A percentile compares a stretch with the other conserved stretches of the same genome.
phyloP scores from a whole-genome alignment of 352 stramenopile species.

The Phytophthora sojae region DNA sequence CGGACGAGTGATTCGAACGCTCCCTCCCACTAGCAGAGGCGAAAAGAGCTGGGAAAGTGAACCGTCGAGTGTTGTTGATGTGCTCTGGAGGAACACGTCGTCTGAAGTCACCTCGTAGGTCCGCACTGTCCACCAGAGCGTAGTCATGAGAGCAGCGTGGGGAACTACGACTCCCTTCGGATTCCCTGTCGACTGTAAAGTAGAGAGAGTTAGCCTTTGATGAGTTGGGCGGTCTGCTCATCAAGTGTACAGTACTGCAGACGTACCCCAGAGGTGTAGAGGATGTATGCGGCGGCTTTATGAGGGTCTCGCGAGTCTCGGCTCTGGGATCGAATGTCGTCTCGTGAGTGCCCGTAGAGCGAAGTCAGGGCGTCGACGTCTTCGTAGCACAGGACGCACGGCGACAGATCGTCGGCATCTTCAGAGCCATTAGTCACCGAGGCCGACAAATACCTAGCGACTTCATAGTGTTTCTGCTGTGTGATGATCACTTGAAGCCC shows the following conservation, averaged over 20 bases:
- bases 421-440: neutral
- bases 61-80: conserved; percentile 60
- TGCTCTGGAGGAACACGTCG: conserved; percentile 75
- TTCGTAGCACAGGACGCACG: conserved; percentile 44
- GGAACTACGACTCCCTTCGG: conserved; percentile 79
- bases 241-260: neutral
- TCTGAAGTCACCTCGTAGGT: conserved; percentile 60
- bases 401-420: conserved; percentile 5
- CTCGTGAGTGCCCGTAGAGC: neutral
- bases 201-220: neutral
- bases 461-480: conserved; percentile 33
- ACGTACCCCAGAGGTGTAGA: conserved; percentile 76
- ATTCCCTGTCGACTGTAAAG: conserved; percentile 53
- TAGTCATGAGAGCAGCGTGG: conserved; percentile 69
- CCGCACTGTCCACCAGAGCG: conserved; percentile 57
- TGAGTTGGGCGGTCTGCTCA: neutral
- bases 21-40: conserved; percentile 49
- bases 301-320: conserved; percentile 3
- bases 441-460: conserved; percentile 30
- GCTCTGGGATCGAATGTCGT: neutral
- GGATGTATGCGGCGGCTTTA: conserved; percentile 53
- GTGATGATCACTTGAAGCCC: conserved; percentile 52
- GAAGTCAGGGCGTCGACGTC: conserved; percentile 22
- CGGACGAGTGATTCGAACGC: conserved; percentile 50
- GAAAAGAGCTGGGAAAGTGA: conserved; percentile 71